phyloP scores from a whole-genome alignment of 805 yeast genomes.

The Starmerella powellii region DNA sequence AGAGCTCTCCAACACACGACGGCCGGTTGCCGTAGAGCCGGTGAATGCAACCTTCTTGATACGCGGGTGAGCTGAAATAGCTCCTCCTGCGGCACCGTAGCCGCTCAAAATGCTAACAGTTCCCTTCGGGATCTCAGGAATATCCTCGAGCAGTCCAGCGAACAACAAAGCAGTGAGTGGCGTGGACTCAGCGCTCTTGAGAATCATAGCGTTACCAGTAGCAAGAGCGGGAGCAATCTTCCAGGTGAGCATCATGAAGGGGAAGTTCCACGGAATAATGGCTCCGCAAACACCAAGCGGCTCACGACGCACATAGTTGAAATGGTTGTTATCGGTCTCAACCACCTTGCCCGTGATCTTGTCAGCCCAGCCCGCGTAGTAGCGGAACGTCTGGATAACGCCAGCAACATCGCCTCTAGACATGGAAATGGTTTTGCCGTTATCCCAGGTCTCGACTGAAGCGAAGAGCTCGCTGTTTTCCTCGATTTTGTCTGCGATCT shows the following conservation, averaged over 20 bases:
- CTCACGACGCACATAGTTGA: slow-evolving; percentile 60
- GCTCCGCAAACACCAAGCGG: slow-evolving; percentile 57
- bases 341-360: slow-evolving; percentile 50
- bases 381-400: slow-evolving; percentile 44
- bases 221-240: slow-evolving; percentile 74
- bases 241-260: slow-evolving; percentile 65
- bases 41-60: slow-evolving; percentile 86
- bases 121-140: slow-evolving; percentile 69
- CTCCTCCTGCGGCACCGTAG: slow-evolving; percentile 57
- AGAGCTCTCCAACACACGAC: slow-evolving; percentile 62
- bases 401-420: slow-evolving; percentile 43
- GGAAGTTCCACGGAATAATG: slow-evolving; percentile 65
- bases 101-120: slow-evolving; percentile 63
- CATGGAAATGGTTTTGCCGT: slow-evolving; percentile 57
- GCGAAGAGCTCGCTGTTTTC: slow-evolving; percentile 61
- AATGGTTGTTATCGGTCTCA: slow-evolving; percentile 45
- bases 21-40: slow-evolving; percentile 86
- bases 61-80: slow-evolving; percentile 45
- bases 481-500: slow-evolving; percentile 71
- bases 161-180: slow-evolving; percentile 57
- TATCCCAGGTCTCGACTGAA: slow-evolving; percentile 73
- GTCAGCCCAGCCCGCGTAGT: slow-evolving; percentile 68
- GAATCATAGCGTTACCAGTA: slow-evolving; percentile 60
- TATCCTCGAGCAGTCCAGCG: slow-evolving; percentile 40
- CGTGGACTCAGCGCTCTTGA: slow-evolving; percentile 66